Conservation (phyloP, 2,329 filamentous ascomycete genomes). For the Talaromyces sp. region DNA sequence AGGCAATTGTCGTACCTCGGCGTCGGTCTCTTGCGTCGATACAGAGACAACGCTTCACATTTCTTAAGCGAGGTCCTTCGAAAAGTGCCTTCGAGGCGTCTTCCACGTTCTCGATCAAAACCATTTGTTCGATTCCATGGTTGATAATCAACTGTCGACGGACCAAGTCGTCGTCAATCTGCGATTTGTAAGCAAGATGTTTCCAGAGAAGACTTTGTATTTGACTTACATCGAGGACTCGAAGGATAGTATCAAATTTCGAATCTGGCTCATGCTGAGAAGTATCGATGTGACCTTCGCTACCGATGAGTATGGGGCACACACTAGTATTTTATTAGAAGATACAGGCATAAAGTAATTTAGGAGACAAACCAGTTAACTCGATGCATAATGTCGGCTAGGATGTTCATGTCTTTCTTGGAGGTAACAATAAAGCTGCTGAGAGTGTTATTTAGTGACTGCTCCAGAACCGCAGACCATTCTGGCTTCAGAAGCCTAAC, state of each 20-base stretch:
- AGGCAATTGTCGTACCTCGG: constrained; percentile 57
- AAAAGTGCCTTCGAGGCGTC: constrained; percentile 69
- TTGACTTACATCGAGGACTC: constrained; percentile 58
- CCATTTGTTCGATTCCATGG: constrained; percentile 74
- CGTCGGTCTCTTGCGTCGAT: constrained; percentile 61
- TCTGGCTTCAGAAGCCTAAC: constrained; percentile 71
- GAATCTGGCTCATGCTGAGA: constrained; percentile 67
- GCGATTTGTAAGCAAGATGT: constrained; percentile 4
- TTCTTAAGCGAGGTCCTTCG: constrained; percentile 54
- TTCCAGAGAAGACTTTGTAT: neutral
- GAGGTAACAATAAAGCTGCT: constrained; percentile 77
- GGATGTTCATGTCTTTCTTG: constrained; percentile 66
- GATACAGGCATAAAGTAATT: neutral
- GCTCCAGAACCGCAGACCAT: constrained; percentile 81
- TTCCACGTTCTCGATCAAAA: constrained; percentile 65
- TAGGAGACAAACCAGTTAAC: constrained; percentile 44
- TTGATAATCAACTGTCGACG: constrained; percentile 80
- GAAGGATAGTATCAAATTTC: constrained; percentile 70
- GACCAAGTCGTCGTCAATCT: constrained; percentile 75
- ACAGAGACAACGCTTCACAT: constrained; percentile 63
- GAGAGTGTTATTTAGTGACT: constrained; percentile 62
- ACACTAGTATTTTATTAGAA: constrained; percentile 31
- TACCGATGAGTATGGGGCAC: constrained; percentile 62
- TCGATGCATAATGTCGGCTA: constrained; percentile 61
- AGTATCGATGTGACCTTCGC: constrained; percentile 51